Evolutionary conservation across 2,329 filamentous ascomycete genomes (phyloP).

Genomic region (Diaporthe sp.): DNA sequence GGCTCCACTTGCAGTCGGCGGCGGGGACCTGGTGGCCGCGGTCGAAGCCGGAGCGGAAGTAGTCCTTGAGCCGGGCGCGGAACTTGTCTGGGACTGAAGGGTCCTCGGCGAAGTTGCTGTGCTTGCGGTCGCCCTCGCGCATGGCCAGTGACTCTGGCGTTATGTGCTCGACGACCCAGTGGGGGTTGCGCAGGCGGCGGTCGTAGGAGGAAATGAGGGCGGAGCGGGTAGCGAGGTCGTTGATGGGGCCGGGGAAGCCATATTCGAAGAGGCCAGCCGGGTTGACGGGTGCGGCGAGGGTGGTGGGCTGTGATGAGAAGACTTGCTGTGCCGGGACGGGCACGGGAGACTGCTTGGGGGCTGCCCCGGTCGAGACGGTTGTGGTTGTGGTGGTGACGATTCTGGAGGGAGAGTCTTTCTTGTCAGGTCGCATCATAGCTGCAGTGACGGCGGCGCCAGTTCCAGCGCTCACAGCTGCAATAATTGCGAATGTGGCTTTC

Average conservation of each 20-base stretch:
- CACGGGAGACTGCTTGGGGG: constrained; percentile 50
- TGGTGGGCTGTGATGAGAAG: constrained; percentile 53
- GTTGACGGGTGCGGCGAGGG: constrained; percentile 70
- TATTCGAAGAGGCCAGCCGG: constrained; percentile 85
- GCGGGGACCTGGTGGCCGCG: constrained; percentile 97
- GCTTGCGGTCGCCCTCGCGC: constrained; percentile 84
- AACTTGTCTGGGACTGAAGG: constrained; percentile 84
- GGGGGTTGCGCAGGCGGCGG: constrained; percentile 89
- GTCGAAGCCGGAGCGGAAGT: constrained; percentile 95
- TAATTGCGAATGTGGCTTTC: constrained; percentile 81
- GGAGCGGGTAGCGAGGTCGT: constrained; percentile 82
- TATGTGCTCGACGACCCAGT: constrained; percentile 98
- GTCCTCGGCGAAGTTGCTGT: constrained; percentile 89
- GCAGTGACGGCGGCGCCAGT: constrained; percentile 82
- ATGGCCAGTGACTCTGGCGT: constrained; percentile 85
- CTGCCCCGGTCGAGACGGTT: constrained; percentile 49
- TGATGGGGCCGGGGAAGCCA: constrained; percentile 91
- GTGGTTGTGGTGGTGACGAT: constrained; percentile 52
- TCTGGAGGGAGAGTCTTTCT: constrained; percentile 54
- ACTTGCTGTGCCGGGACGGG: constrained; percentile 72
- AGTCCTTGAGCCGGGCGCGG: constrained; percentile 91
- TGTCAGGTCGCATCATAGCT: constrained; percentile 67
- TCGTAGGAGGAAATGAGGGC: constrained; percentile 92
- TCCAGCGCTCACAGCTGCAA: constrained; percentile 82
- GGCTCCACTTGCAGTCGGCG: constrained; percentile 95